Evolutionary conservation across 345 rosid genomes (phyloP), one percentile per base, ranked within the genome.

Genomic region (Triadica sebifera): DNA sequence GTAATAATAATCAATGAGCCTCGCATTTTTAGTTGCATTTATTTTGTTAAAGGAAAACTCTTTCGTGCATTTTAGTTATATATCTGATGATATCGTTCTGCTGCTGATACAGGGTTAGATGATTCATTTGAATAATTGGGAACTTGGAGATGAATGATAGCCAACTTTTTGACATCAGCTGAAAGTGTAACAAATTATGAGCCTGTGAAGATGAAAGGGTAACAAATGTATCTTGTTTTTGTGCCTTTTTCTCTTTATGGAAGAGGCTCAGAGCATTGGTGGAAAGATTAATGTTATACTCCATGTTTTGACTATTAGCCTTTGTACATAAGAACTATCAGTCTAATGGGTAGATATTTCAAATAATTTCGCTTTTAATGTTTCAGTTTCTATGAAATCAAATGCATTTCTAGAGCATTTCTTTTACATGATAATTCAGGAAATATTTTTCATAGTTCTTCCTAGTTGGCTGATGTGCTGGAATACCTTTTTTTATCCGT

Each of bases 151-250:
- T 17, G 34, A 55, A 67, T 71, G 66, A 64, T 41, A 65, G 45
- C 65, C 29, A 52, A 57, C 19, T 17, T 46, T 56, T 71, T 55
- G 47, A 55, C 58, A 52, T 46, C 49, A 45, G 80, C 75, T 55
- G 66, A 62, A 59, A 49, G 39, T 64, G 24, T 65, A 47, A 52
- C 25, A 37, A 55, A 71, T 19, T 68, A 29, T 71, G 74, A 77
- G 56, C 71, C 61, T 50, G 68, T 77, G 34, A 66, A 59, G 76
- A 71, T 39, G 67, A 71, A 72, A 72, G 72, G 76, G 75, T 72
- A 77, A 71, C 70, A 66, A 57, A 66, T 57, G 53, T 58, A 37
- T 65, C 61, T 72, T 72, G 76, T 56, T 71, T 72, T 41, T 46
- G 80, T 77, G 45, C 72, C 62, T 38, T 58, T 67, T 66, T 25